phyloP scores from a whole-genome alignment of 2,329 filamentous ascomycete species.

The Fusarium scirpi region DNA sequence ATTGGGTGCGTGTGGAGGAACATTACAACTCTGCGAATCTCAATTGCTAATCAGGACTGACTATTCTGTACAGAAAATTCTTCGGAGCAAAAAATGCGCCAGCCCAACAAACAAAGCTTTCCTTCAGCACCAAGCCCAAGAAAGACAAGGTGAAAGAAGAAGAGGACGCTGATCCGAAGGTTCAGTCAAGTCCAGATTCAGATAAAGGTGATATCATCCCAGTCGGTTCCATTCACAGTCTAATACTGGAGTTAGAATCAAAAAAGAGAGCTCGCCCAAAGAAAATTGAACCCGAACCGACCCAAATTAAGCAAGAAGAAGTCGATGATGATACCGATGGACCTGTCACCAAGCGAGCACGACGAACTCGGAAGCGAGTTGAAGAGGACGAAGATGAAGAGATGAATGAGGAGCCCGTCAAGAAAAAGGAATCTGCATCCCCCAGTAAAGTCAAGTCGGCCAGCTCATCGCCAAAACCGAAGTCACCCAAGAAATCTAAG shows the following conservation, averaged over 20 bases:
- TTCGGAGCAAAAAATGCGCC: conserved; percentile 72
- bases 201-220: conserved; percentile 51
- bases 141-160: conserved; percentile 53
- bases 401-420: conserved; percentile 52
- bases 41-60: conserved; percentile 14
- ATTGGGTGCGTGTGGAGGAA: conserved; percentile 69
- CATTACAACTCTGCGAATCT: conserved; percentile 1
- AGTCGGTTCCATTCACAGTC: background rate
- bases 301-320: conserved; percentile 49
- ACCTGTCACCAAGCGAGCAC: conserved; percentile 69
- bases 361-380: conserved; percentile 60
- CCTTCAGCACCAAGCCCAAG: conserved; percentile 73
- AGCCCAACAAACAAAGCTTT: conserved; percentile 81
- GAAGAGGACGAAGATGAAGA: conserved; percentile 66
- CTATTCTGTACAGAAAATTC: conserved; percentile 76
- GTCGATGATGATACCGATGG: conserved; percentile 68
- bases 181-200: conserved; percentile 55
- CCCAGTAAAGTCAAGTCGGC: conserved; percentile 37
- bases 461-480: conserved; percentile 43
- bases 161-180: conserved; percentile 44
- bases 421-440: conserved; percentile 28
- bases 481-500: conserved; percentile 28
- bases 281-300: conserved; percentile 36
- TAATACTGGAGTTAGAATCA: conserved; percentile 50
- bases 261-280: conserved; percentile 60